These are phyloP conservation scores for Plasmodium chabaudi DNA, from an alignment of 169 alveolate species.

Conservation along the genomic window DNA sequence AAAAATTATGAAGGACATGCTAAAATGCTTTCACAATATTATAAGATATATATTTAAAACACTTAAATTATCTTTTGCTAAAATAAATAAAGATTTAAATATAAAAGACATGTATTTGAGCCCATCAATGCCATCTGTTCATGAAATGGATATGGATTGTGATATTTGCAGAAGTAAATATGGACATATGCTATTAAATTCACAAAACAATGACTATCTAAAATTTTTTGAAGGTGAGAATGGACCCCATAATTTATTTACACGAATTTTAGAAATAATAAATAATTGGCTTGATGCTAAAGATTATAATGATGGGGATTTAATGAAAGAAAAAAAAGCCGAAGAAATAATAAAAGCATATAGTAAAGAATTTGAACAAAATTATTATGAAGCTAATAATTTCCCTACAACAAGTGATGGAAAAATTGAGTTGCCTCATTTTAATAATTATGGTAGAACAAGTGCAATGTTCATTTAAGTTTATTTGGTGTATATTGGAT, in stretches of 20 bases:
- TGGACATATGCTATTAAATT: conserved; percentile 66
- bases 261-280: conserved; percentile 31
- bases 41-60: conserved; percentile 42
- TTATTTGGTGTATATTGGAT: neutral
- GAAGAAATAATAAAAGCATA: conserved; percentile 13
- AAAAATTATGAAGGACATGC: conserved; percentile 4
- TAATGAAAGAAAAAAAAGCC: neutral
- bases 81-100: conserved; percentile 58
- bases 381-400: conserved; percentile 33
- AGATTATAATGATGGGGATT: conserved; percentile 37
- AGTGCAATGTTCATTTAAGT: conserved; percentile 19
- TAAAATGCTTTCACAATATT: conserved; percentile 14
- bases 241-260: conserved; percentile 37
- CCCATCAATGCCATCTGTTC: conserved; percentile 27
- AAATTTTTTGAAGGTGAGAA: conserved; percentile 52
- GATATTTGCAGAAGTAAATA: conserved; percentile 52
- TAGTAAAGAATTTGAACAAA: conserved; percentile 31
- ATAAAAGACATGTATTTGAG: conserved; percentile 47
- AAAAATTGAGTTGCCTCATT: conserved; percentile 58
- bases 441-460: conserved; percentile 6
- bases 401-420: conserved; percentile 62
- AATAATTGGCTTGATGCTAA: conserved; percentile 57
- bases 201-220: conserved; percentile 30
- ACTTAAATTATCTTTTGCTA: conserved; percentile 41
- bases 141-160: conserved; percentile 52